phyloP scores from a whole-genome alignment of 371 early-diverging fungal genomes.

The Haplosporangium sp. region DNA sequence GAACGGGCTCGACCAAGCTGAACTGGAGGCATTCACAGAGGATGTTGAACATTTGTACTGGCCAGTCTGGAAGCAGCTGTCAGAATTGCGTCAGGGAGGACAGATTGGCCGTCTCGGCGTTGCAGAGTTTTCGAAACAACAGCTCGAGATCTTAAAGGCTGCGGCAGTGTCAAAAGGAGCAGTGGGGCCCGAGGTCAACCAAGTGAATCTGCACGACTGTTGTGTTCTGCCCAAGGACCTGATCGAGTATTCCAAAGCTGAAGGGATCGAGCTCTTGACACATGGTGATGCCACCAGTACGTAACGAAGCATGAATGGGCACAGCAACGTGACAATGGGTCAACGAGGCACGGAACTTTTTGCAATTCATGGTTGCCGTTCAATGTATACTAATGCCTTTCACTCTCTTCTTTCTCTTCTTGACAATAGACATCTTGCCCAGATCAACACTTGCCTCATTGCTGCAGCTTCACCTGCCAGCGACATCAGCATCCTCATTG shows the following conservation, averaged over 20 bases:
- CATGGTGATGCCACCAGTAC: constrained; percentile 59
- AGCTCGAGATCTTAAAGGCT: constrained; percentile 38
- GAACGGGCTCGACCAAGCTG: constrained; percentile 52
- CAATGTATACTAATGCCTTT: neutral
- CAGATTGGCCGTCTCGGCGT: constrained; percentile 48
- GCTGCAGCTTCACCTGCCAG: constrained; percentile 54
- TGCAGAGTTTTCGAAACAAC: constrained; percentile 45
- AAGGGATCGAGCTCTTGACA: constrained; percentile 61
- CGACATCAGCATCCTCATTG: constrained; percentile 34
- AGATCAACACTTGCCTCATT: constrained; percentile 57
- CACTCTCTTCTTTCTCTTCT: neutral
- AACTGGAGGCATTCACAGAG: constrained; percentile 25
- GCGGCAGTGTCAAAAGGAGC: constrained; percentile 12
- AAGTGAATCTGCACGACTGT: constrained; percentile 62
- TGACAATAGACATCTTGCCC: constrained; percentile 24
- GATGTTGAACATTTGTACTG: constrained; percentile 20
- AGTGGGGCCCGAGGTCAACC: constrained; percentile 48
- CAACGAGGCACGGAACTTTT: neutral
- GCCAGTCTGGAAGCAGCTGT: constrained; percentile 42
- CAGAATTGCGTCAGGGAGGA: constrained; percentile 34
- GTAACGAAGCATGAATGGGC: no score
- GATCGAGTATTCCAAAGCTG: constrained; percentile 59
- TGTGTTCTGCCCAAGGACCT: constrained; percentile 61
- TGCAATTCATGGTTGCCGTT: neutral
- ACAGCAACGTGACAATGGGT: no score